phyloP scores from a whole-genome alignment of 2,329 filamentous ascomycete genomes.

The Cytospora piceae region DNA sequence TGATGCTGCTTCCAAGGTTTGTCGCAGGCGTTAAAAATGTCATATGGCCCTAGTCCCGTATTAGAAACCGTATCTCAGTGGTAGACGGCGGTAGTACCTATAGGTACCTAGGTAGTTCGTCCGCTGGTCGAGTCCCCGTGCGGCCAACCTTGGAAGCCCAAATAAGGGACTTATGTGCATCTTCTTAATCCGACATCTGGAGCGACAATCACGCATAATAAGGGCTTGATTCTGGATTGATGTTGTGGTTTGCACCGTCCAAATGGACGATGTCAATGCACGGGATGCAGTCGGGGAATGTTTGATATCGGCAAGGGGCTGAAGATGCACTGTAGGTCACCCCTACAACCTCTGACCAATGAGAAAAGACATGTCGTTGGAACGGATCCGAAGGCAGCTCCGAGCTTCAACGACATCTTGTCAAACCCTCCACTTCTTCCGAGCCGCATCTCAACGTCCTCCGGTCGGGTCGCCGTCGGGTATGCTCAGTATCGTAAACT shows the following conservation, averaged over 20 bases:
- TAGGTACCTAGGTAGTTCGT: too few species aligned
- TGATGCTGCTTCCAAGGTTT: background rate
- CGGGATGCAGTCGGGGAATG: constrained; percentile 21
- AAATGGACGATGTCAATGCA: constrained; percentile 8
- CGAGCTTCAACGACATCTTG: constrained; percentile 30
- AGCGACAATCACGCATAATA: background rate
- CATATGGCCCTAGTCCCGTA: background rate
- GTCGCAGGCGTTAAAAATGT: background rate
- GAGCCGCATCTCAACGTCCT: constrained; percentile 30
- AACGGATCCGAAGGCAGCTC: constrained; percentile 24
- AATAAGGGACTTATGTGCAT: background rate
- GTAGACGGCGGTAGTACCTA: background rate
- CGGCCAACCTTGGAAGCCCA: background rate
- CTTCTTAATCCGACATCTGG: background rate
- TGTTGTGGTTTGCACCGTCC: constrained; percentile 1
- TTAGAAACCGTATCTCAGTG: background rate
- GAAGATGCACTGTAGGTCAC: constrained; percentile 16
- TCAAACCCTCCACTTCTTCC: constrained; percentile 12
- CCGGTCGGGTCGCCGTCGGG: background rate
- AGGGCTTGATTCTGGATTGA: background rate
- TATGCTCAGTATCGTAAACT: background rate
- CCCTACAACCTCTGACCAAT: constrained; percentile 31
- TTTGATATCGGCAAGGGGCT: constrained; percentile 35
- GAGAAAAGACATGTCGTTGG: constrained; percentile 31
- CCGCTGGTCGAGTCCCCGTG: background rate